Base-by-base conservation (phyloP, 164 flowering plant species). In the Macadamia integrifolia region DNA sequence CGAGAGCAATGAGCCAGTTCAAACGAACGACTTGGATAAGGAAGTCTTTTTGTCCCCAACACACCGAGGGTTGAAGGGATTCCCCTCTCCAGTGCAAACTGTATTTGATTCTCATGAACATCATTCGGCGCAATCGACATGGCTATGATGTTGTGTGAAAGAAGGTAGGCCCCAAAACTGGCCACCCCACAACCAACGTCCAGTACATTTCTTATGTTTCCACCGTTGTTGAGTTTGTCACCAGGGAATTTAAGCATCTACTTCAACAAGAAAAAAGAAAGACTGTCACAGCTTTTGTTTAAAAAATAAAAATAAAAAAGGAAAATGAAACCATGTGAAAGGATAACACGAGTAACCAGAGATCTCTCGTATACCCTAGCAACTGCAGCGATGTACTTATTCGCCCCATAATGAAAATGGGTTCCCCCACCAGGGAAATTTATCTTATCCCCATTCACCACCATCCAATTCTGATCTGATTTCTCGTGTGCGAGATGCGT, bases 371-470 rank as follows among this genome's bases (percentile, higher is more conserved):
- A 50, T 78, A 86, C 92, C 88, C 73, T 81, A 18, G 96, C 86
- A 72, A 90, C 71, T 44, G 87, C 66, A 43, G 75, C 58, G 29
- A 90, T 88, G 74, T 90, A 90, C 77, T 88, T 88, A 74, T 90
- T 88, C 65, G 96, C 96, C 62, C 96, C 96, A 58, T 83, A 1
- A 63, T 90, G 96, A 57, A 90, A 90, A 84, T 88, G 96, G 18
- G 96, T 90, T 35, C 96, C 96, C 6, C 96, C 96, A 10, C 96
- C 96, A 3, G 96, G 96, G 72, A 90, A 90, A 73, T 80, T 88
- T 28, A 90, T 88, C 82, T 87, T 90, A 4, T 90, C 88, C 42
- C 90, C 96, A 72, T 83, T 84, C 40, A 90, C 96, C 69, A 87
- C 85, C 96, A 90, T 90, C 96, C 96, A 90, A 52, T 85, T 80